Evolutionary conservation across 768 basidiomycete species (phyloP).

Genomic region (Hortiboletus flavorubellus): DNA sequence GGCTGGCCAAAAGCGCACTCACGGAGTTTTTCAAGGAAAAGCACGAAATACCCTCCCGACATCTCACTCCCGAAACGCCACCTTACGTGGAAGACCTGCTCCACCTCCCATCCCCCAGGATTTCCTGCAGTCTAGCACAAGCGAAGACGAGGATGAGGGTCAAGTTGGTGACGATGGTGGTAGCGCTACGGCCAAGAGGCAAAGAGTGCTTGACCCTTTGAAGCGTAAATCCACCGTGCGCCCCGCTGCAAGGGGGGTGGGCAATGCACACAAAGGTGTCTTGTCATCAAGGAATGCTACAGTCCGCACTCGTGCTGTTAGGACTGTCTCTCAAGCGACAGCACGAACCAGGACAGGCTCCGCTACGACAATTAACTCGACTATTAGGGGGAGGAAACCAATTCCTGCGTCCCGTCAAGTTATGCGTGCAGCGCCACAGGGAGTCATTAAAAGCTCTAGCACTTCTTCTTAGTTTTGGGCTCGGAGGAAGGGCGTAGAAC

Average conservation of each 20-base stretch:
- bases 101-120: conserved; percentile 8
- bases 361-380: conserved; percentile 3
- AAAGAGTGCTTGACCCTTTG: conserved; percentile 24
- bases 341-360: conserved; percentile 12
- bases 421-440: conserved; percentile 9
- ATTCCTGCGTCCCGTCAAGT: conserved; percentile 7
- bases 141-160: conserved; percentile 22
- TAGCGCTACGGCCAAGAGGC: conserved; percentile 21
- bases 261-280: conserved; percentile 12
- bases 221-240: conserved; percentile 28
- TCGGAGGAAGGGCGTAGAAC: conserved; percentile 13
- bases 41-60: neutral
- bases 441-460: conserved; percentile 19
- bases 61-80: conserved; percentile 22
- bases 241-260: conserved; percentile 14
- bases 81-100: conserved; percentile 24
- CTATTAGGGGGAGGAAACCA: conserved; percentile 15
- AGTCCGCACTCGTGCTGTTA: conserved; percentile 7
- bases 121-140: conserved; percentile 18
- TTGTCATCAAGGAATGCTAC: conserved; percentile 10
- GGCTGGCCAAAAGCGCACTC: conserved; percentile 42
- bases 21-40: conserved; percentile 7
- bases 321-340: conserved; percentile 9
- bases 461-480: conserved; percentile 27
- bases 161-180: conserved; percentile 6